Base-by-base conservation (phyloP, 1,139 yeast species). In the Taphrina confusa region DNA sequence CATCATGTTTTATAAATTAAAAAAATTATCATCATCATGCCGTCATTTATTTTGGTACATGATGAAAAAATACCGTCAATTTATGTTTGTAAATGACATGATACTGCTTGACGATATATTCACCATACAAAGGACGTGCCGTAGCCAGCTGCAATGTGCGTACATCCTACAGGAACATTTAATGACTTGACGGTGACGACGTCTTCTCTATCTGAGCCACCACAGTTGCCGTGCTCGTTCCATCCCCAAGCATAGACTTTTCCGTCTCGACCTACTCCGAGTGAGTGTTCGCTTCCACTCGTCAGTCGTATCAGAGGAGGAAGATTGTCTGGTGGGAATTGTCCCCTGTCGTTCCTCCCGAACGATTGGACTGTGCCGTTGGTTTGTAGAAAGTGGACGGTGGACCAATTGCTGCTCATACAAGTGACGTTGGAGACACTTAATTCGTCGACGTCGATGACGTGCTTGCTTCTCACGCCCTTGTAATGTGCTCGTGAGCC, bases 181-280 rank as follows among this genome's bases (percentile, higher is more conserved):
- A 46, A 20, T n/a, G 4, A n/a, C 33, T 33, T 18, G 28, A 49
- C 57, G 36, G 28, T 47, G 20, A 18, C 20, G 5, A 52, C 50
- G 42, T 44, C 45, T 9, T n/a, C 25, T n/a, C 22, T 23, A 23
- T 45, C 63, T 8, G 64, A 65, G n/a, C n/a, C n/a, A 0, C 97
- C 97, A 73, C 97, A 91, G 69, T 92, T 92, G 0, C 98, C 97
- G 70, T 92, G 98, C 70, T 92, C 98, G 25, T 97, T 97, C 98
- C 98, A 92, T 0, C 98, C 98, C 97, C 97, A 92, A 2, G 91
- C 80, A 60, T 69, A 75, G 0, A 87, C 83, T 4, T 66, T 63
- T 3, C 74, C 70, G 1, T 68, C 64, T 0, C 65, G 56, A 0
- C 69, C 54, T 1, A 77, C 65, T 1, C 81, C 70, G 22, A 88